Evolutionary conservation across 2,329 filamentous ascomycete genomes (phyloP).

Genomic region (Cadophora sp.): DNA sequence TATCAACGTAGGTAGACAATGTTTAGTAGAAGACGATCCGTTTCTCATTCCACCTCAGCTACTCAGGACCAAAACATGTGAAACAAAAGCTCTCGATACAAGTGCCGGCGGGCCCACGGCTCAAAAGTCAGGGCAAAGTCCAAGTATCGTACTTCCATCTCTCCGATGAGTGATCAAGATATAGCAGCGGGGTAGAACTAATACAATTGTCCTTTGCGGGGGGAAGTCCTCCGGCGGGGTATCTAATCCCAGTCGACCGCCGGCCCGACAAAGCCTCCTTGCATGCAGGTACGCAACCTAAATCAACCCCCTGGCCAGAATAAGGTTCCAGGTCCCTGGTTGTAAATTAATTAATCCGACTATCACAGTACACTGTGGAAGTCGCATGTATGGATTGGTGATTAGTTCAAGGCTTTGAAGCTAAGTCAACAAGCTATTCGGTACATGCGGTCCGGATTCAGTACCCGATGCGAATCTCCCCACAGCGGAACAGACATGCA

Average conservation of each 20-base stretch:
- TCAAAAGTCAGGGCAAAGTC: too few relatives aligned
- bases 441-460: not conserved
- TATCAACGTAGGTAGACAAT: too few relatives aligned
- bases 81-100: too few relatives aligned
- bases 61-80: too few relatives aligned
- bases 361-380: not conserved
- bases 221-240: constrained; percentile 8
- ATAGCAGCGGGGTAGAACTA: too few relatives aligned
- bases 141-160: too few relatives aligned
- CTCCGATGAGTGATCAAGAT: too few relatives aligned
- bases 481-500: not conserved
- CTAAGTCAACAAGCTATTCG: not conserved
- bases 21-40: too few relatives aligned
- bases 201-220: not conserved
- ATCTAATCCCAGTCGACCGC: constrained; percentile 9
- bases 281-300: constrained; percentile 3
- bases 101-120: too few relatives aligned
- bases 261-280: not conserved
- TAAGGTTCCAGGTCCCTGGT: too few relatives aligned
- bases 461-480: not conserved
- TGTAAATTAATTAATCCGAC: constrained; percentile 1
- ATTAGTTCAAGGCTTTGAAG: not conserved
- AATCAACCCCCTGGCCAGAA: too few relatives aligned
- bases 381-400: not conserved
- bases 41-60: too few relatives aligned